phyloP scores from a whole-genome alignment of 2,329 filamentous ascomycete genomes.

The Chlorencoelia australis region DNA sequence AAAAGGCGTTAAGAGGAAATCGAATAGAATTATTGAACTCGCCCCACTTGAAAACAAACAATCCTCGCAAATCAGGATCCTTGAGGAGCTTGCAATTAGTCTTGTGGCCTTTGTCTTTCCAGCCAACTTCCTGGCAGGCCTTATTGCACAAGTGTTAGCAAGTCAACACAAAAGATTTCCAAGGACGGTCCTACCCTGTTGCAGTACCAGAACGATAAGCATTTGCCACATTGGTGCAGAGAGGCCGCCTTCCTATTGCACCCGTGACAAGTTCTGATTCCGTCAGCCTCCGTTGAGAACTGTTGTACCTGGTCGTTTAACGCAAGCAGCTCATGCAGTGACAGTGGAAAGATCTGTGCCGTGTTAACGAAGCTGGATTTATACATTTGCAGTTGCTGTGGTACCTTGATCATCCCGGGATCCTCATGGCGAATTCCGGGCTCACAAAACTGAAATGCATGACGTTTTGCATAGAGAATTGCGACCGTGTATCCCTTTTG shows the following conservation, averaged over 20 bases:
- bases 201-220: slow-evolving; percentile 23
- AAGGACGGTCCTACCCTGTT: slow-evolving; percentile 14
- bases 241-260: slow-evolving; percentile 13
- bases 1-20: slow-evolving; percentile 17
- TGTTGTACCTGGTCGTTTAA: slow-evolving; percentile 16
- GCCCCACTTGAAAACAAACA: slow-evolving; percentile 22
- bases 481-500: slow-evolving; percentile 14
- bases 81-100: slow-evolving; percentile 22
- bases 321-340: slow-evolving; percentile 11
- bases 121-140: slow-evolving; percentile 20
- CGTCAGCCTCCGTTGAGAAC: slow-evolving; percentile 14
- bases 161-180: neutral
- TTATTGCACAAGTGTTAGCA: slow-evolving; percentile 10
- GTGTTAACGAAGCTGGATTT: neutral
- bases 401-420: slow-evolving; percentile 15
- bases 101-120: slow-evolving; percentile 25
- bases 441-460: slow-evolving; percentile 6
- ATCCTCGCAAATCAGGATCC: slow-evolving; percentile 21
- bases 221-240: slow-evolving; percentile 15
- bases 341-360: slow-evolving; percentile 14
- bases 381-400: neutral
- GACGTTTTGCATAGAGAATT: slow-evolving; percentile 14
- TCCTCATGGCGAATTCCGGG: slow-evolving; percentile 14
- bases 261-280: slow-evolving; percentile 17
- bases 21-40: slow-evolving; percentile 17